A percentile compares a stretch with the other conserved stretches of the same genome.
Evolutionary conservation across 805 yeast species (phyloP).

Genomic region (Wickerhamiella musiphila): DNA sequence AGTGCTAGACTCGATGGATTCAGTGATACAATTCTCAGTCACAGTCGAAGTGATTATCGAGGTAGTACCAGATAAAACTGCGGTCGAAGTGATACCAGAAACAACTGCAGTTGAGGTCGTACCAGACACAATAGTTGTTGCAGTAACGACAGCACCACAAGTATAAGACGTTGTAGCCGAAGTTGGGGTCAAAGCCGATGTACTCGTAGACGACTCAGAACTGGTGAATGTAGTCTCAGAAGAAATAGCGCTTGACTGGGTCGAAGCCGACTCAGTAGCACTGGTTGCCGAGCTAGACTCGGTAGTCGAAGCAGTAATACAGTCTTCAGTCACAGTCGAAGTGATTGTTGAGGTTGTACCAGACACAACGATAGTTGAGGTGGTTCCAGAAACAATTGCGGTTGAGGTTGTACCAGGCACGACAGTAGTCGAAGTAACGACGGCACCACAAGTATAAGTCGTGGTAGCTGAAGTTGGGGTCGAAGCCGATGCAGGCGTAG

Average conservation of each 20-base stretch:
- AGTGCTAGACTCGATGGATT: not conserved
- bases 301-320: not conserved
- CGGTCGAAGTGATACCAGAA: no score
- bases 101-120: no score
- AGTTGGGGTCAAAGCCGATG: no score
- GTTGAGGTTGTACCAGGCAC: not conserved
- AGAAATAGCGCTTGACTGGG: not conserved
- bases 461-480: not conserved
- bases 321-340: not conserved
- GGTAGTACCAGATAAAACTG: no score
- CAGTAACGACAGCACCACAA: no score
- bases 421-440: not conserved
- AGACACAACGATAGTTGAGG: not conserved
- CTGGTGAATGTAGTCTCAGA: no score
- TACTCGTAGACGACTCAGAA: no score
- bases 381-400: not conserved
- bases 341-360: not conserved
- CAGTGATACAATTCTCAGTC: not conserved
- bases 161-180: no score
- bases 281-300: not conserved
- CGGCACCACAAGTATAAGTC: not conserved
- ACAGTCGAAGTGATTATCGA: no score
- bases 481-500: not conserved
- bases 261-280: not conserved
- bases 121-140: no score